These are phyloP conservation scores for Hypoxylon trugodes DNA, from an alignment of 495 filamentous ascomycete genomes.

Conservation along the genomic window DNA sequence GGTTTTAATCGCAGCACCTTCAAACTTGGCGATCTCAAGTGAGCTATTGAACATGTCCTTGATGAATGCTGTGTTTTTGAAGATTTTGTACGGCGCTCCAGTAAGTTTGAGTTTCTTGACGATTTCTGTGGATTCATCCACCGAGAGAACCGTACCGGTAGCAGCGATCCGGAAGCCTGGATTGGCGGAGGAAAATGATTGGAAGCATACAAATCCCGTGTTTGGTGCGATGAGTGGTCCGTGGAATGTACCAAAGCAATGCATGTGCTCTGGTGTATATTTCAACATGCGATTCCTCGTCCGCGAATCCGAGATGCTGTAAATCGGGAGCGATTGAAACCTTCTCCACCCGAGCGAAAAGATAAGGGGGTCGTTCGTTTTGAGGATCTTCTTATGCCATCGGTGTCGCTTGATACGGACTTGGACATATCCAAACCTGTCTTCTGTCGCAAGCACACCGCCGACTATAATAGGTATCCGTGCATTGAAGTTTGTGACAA, in stretches of 20 bases:
- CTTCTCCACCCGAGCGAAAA: slow-evolving; percentile 98
- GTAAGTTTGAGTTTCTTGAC: slow-evolving; percentile 99
- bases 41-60: slow-evolving; percentile 96
- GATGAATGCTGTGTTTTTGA: slow-evolving; percentile 99
- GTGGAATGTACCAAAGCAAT: slow-evolving; percentile 95
- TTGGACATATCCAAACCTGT: slow-evolving; percentile 94
- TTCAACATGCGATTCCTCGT: slow-evolving; percentile 97
- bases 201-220: slow-evolving; percentile 92
- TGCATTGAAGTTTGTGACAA: slow-evolving; percentile 86
- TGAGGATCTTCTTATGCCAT: slow-evolving; percentile 99
- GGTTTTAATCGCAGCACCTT: slow-evolving; percentile 92
- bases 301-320: slow-evolving; percentile 91
- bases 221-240: slow-evolving; percentile 94
- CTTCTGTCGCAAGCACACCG: slow-evolving; percentile 88
- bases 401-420: slow-evolving; percentile 95
- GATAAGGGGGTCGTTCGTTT: slow-evolving; percentile 95
- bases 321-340: slow-evolving; percentile 91
- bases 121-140: slow-evolving; percentile 93
- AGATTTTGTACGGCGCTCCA: slow-evolving; percentile 92
- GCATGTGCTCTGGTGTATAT: slow-evolving; percentile 97
- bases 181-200: slow-evolving; percentile 86
- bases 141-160: slow-evolving; percentile 89
- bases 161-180: slow-evolving; percentile 94
- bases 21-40: slow-evolving; percentile 96
- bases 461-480: slow-evolving; percentile 87